A percentile compares a stretch with the other conserved stretches of the same genome.
These are phyloP conservation scores for Saccharomycopsis schoenii DNA, from an alignment of 805 yeast genomes.

Conservation along the genomic window DNA sequence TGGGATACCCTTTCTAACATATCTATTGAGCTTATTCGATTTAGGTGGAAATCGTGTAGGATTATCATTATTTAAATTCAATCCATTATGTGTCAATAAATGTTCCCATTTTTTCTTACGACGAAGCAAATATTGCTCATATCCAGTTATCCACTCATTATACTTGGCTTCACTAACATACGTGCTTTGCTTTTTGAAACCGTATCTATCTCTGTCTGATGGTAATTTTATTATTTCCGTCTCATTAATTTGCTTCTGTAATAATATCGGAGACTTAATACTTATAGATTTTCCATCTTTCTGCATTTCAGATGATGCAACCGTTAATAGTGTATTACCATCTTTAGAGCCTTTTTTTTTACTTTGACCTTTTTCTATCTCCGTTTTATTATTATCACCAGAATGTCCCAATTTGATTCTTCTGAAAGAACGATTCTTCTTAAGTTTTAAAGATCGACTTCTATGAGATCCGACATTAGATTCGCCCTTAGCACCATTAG, in stretches of 20 bases:
- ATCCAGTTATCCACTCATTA: constrained; percentile 66
- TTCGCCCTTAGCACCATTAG: background rate
- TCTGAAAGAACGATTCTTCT: background rate
- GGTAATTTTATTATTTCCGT: background rate
- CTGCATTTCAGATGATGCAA: background rate
- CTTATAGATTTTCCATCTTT: background rate
- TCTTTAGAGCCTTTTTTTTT: background rate
- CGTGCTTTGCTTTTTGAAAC: constrained; percentile 62
- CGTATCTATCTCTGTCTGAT: constrained; percentile 61
- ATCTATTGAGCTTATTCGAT: constrained; percentile 69
- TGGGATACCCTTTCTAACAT: constrained; percentile 86
- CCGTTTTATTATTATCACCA: background rate
- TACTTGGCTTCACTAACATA: constrained; percentile 47
- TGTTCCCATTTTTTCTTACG: constrained; percentile 71
- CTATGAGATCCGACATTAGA: background rate
- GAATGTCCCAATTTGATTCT: background rate
- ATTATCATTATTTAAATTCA: constrained; percentile 33
- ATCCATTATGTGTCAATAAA: constrained; percentile 59
- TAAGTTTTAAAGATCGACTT: background rate
- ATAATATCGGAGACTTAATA: background rate
- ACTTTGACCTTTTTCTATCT: background rate
- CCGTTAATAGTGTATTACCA: background rate
- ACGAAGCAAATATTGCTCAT: constrained; percentile 50
- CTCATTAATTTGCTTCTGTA: background rate
- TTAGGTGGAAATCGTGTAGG: constrained; percentile 69